phyloP scores from a whole-genome alignment of 495 filamentous ascomycete species.

The Aspergillus heteromorphus region DNA sequence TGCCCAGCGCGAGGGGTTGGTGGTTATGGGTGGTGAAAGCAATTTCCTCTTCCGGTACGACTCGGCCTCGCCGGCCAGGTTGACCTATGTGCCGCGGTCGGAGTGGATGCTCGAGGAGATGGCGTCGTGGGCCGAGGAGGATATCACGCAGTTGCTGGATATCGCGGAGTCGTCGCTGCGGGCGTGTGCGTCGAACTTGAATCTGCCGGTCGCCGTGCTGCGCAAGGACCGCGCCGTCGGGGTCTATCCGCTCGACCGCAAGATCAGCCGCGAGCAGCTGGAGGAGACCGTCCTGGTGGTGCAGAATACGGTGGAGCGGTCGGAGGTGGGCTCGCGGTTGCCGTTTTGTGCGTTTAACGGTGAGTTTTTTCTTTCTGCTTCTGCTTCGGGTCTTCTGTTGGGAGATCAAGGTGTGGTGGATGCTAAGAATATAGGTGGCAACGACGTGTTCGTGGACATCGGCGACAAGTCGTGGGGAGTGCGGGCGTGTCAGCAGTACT shows the following conservation, averaged over 20 bases:
- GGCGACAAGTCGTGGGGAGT: constrained; percentile 98
- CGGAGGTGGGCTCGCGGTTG: constrained; percentile 58
- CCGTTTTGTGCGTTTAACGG: constrained; percentile 99
- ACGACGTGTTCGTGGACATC: constrained; percentile 98
- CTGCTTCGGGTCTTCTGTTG: neutral
- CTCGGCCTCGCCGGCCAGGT: constrained; percentile 19
- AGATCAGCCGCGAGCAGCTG: constrained; percentile 79
- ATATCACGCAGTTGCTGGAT: constrained; percentile 75
- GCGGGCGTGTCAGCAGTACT: constrained; percentile 84
- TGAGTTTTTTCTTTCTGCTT: constrained; percentile 16
- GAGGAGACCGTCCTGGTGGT: constrained; percentile 95
- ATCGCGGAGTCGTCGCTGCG: constrained; percentile 76
- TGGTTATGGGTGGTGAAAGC: constrained; percentile 88
- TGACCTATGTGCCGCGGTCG: constrained; percentile 57
- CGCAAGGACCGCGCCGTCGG: constrained; percentile 94
- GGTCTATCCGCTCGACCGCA: constrained; percentile 59
- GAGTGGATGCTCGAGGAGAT: constrained; percentile 87
- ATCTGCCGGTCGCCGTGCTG: constrained; percentile 68
- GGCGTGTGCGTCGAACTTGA: constrained; percentile 71
- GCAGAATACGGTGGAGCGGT: constrained; percentile 85
- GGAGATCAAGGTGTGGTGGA: neutral
- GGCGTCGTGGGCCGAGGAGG: constrained; percentile 72
- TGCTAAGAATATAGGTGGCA: constrained; percentile 51
- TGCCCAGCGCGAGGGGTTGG: constrained; percentile 64
- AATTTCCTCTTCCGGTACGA: constrained; percentile 84